Evolutionary conservation across 2,329 filamentous ascomycete species (phyloP), one percentile per base, ranked within the genome.

Genomic region (Biscogniauxia mediterranea): DNA sequence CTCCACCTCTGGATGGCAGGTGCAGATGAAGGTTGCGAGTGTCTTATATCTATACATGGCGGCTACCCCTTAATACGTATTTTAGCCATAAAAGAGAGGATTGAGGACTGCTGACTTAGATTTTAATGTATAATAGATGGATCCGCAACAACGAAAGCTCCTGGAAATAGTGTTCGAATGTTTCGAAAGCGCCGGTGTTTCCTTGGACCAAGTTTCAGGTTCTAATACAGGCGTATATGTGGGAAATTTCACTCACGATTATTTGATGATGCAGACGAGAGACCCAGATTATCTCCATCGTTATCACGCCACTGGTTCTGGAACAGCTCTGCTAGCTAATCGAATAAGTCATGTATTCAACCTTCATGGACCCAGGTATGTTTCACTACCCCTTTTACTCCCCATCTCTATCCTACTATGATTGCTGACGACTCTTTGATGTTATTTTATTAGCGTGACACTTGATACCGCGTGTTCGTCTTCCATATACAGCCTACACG

Each of bases 81-180:
- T n/a, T n/a, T n/a, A n/a, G n/a, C n/a, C n/a, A n/a, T n/a, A n/a
- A n/a, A n/a, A n/a, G n/a, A n/a, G n/a, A n/a, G n/a, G n/a, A n/a
- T n/a, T n/a, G n/a, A n/a, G n/a, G n/a, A n/a, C n/a, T n/a, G n/a
- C n/a, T n/a, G n/a, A n/a, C n/a, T n/a, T n/a, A n/a, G n/a, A n/a
- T n/a, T n/a, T n/a, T n/a, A n/a, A n/a, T n/a, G n/a, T n/a, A n/a
- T n/a, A n/a, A n/a, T n/a, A n/a, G n/a, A 70, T 75, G 62, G 73
- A 75, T 13, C 71, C 73, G 2, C 67, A 71, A 26, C 74, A 75
- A 49, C 69, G 74, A 4, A 65, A 72, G 32, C 65, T 75, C 1
- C 67, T 76, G 1, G 77, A 79, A 57, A 71, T 72, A 0, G 71
- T 75, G 0, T 78, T 72, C 59, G 76, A 78, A 52, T 68, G 66